Evolutionary conservation across 345 rosid genomes (phyloP).

Genomic region (Eucalyptus erythrocorys): DNA sequence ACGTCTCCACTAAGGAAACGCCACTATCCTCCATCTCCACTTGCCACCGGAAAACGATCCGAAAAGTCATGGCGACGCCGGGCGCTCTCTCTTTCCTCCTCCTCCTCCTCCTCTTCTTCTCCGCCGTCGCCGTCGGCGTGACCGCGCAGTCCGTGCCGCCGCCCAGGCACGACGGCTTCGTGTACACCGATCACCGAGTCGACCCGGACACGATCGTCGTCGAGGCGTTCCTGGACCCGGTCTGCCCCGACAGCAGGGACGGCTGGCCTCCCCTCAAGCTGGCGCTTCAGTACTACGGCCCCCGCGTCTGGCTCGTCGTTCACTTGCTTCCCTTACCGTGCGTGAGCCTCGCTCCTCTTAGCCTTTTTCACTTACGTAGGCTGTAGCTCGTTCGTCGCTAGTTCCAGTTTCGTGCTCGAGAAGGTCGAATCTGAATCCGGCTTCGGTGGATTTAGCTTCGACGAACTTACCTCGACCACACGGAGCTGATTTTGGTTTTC

Average conservation of each 20-base stretch:
- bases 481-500: neutral
- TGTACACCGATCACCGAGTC: constrained; percentile 15
- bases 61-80: neutral
- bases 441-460: neutral
- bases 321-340: constrained; percentile 91
- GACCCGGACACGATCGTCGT: constrained; percentile 35
- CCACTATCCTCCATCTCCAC: neutral
- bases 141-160: constrained; percentile 71
- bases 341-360: constrained; percentile 5
- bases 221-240: constrained; percentile 88
- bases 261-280: constrained; percentile 74
- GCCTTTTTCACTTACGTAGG: neutral
- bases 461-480: neutral
- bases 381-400: neutral
- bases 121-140: neutral
- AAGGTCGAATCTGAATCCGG: neutral
- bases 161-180: constrained; percentile 64
- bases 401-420: neutral
- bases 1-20: neutral
- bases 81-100: neutral
- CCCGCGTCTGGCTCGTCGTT: constrained; percentile 41
- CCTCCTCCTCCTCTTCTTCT: neutral
- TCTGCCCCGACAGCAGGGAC: constrained; percentile 83
- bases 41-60: neutral
- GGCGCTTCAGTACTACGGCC: constrained; percentile 50